Evolutionary conservation across 2,329 filamentous ascomycete species (phyloP).

Genomic region (Trichoderma sp.): DNA sequence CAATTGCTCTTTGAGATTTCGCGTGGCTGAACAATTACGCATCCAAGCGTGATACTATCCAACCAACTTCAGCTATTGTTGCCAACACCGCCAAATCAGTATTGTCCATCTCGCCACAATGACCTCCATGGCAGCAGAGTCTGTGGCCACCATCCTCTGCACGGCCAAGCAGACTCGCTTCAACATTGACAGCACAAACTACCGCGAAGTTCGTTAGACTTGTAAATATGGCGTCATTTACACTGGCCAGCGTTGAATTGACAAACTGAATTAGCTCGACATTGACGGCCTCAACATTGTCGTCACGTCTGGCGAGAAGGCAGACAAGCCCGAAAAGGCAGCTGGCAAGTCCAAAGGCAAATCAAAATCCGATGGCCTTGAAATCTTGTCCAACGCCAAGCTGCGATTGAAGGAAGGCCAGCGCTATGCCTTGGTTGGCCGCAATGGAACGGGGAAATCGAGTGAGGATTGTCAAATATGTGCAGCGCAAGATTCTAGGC

Average conservation of each 20-base stretch:
- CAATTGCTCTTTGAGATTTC: neutral
- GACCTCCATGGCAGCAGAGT: slow-evolving; percentile 53
- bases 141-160: slow-evolving; percentile 58
- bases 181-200: slow-evolving; percentile 58
- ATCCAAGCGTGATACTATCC: neutral
- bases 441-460: slow-evolving; percentile 83
- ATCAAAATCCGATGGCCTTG: slow-evolving; percentile 52
- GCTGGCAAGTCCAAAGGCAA: slow-evolving; percentile 55
- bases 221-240: neutral
- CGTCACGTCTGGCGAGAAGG: slow-evolving; percentile 51
- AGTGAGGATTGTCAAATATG: slow-evolving; percentile 49
- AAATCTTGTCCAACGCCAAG: slow-evolving; percentile 70
- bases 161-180: slow-evolving; percentile 70
- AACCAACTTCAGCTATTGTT: neutral
- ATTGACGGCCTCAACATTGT: slow-evolving; percentile 73
- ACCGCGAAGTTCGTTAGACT: slow-evolving; percentile 52
- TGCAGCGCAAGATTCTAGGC: neutral
- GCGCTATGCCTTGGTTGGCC: slow-evolving; percentile 75
- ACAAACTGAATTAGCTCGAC: slow-evolving; percentile 53
- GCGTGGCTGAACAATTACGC: neutral
- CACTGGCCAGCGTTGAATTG: neutral
- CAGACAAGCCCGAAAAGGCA: slow-evolving; percentile 26
- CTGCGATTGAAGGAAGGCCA: slow-evolving; percentile 71
- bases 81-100: neutral
- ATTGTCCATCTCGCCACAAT: slow-evolving; percentile 33